Evolutionary conservation across 225 moss, liverwort and hornwort species (phyloP).

Genomic region (Climacium dendroides): DNA sequence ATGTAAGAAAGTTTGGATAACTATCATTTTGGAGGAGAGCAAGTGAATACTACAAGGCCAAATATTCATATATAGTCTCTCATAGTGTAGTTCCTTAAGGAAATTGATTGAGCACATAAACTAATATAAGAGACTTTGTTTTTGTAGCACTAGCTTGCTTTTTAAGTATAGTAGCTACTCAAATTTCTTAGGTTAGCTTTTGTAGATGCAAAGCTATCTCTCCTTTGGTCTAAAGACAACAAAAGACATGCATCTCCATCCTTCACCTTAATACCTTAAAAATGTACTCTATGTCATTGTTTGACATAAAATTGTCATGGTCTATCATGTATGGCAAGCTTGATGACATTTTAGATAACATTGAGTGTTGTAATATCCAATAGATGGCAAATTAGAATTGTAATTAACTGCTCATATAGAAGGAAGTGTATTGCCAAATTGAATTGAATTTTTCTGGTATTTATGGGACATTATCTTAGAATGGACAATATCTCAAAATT

Average conservation of each 20-base stretch:
- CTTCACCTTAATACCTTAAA: not conserved
- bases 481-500: not conserved
- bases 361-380: not conserved
- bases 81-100: too few species aligned
- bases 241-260: not conserved
- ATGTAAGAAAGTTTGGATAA: too few species aligned
- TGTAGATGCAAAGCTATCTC: not conserved
- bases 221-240: not conserved
- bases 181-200: not conserved
- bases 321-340: not conserved
- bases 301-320: not conserved
- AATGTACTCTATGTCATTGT: not conserved
- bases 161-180: not conserved
- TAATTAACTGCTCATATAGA: too few species aligned
- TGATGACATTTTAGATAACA: not conserved
- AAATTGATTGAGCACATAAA: not conserved
- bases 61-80: too few species aligned
- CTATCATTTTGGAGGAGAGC: too few species aligned
- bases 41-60: too few species aligned
- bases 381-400: not conserved
- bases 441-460: not conserved
- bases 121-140: not conserved
- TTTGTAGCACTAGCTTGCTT: not conserved
- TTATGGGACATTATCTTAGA: not conserved
- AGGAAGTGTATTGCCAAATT: not conserved